Evolutionary conservation across 2,329 filamentous ascomycete species (phyloP), one percentile per base, ranked within the genome.

Genomic region (Phaeosphaeria sp.): DNA sequence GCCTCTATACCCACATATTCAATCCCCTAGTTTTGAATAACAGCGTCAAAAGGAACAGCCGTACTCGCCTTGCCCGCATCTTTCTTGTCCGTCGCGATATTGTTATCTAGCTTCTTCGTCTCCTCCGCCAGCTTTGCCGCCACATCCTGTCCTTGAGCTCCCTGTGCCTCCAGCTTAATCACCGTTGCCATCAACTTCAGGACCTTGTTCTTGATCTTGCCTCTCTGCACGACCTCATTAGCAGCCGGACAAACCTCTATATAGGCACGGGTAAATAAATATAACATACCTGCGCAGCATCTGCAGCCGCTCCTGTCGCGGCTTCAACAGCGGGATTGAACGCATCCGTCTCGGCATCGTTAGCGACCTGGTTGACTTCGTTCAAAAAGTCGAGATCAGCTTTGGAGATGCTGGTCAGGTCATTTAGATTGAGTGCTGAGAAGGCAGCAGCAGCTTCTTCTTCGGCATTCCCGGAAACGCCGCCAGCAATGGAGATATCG

Each of bases 151-250:
- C 85, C 84, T 69, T 85, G 80, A 0, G 84, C 84, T 58, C 79
- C 75, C 68, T 85, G 73, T 52, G 85, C 83, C 73, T 83, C 74
- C 42, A 86, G 77, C 46, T 77, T 76, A 55, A 85, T 67, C 2
- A 83, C 80, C 66, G 85, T 80, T 17, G 85, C 80, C 74, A 82
- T 78, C 49, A 87, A 75, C 78, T 87, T 87, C 52, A 86, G 73
- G 22, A 87, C 83, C 78, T 86, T 86, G 78, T 86, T 87, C 80
- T 86, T 85, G 67, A 81, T 86, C 77, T 86, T 86, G 65, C 84
- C 84, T 50, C 78, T 78, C 74, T 84, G 77, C n/a, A 39, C 15
- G 4, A 39, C 17, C 4, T 39, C 4, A 13, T 39, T n/a, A 39
- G 36, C 36, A 17, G 2, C 13, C 5, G 3, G 13, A 15, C 9